A percentile compares a stretch with the other conserved stretches of the same genome.
Evolutionary conservation across 2,329 filamentous ascomycete species (phyloP).

Genomic region (Aureobasidium leucospermi): DNA sequence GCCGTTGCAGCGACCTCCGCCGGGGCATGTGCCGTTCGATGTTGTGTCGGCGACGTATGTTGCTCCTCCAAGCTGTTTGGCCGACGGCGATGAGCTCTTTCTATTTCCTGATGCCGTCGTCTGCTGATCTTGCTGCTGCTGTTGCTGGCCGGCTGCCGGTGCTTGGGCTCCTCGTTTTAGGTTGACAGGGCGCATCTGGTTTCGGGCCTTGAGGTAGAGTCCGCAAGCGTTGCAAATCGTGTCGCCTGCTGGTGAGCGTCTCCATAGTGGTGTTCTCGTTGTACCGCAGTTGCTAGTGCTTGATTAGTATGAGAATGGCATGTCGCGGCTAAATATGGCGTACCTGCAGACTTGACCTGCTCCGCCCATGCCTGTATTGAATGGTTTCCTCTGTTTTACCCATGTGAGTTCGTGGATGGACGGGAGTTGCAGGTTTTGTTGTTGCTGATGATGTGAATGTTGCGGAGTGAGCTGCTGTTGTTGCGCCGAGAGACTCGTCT

Average conservation of each 20-base stretch:
- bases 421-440: constrained; percentile 10
- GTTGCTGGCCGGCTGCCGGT: constrained; percentile 29
- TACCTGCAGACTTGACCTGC: constrained; percentile 66
- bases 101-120: neutral
- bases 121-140: neutral
- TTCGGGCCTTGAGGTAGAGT: constrained; percentile 87
- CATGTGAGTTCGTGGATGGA: constrained; percentile 15
- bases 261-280: constrained; percentile 88
- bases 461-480: constrained; percentile 14
- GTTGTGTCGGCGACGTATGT: constrained; percentile 74
- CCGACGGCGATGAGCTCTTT: constrained; percentile 4
- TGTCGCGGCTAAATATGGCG: constrained; percentile 21
- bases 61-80: constrained; percentile 34
- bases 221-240: constrained; percentile 98
- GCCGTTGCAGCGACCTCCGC: constrained; percentile 90
- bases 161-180: constrained; percentile 64
- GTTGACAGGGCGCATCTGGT: constrained; percentile 82
- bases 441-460: constrained; percentile 10
- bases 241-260: constrained; percentile 82
- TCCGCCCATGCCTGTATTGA: constrained; percentile 13
- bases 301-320: constrained; percentile 10
- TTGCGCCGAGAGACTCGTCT: neutral
- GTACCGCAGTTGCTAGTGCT: constrained; percentile 79
- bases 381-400: constrained; percentile 11
- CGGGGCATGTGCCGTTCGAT: constrained; percentile 81